These are phyloP conservation scores for Wallemia mellicola DNA, from an alignment of 1,284 basidiomycete species.

Conservation along the genomic window DNA sequence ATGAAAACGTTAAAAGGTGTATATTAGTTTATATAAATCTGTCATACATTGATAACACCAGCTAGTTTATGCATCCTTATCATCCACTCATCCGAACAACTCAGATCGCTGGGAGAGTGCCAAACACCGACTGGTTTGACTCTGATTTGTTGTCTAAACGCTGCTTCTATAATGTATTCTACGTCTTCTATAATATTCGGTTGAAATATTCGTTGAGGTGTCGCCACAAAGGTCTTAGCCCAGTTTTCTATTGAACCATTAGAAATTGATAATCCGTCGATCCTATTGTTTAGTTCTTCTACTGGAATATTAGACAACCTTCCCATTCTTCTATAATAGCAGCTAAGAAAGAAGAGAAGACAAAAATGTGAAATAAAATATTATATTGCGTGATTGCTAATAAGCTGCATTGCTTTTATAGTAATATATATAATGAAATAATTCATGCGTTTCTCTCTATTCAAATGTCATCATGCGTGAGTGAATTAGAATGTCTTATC, in stretches of 20 bases:
- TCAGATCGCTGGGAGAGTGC: conserved; percentile 74
- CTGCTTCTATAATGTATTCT: conserved; percentile 49
- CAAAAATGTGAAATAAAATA: too few species aligned
- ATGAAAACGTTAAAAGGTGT: not conserved
- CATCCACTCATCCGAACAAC: conserved; percentile 58
- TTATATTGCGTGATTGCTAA: too few species aligned
- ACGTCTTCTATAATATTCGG: conserved; percentile 45
- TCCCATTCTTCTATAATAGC: not conserved
- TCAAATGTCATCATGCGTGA: too few species aligned
- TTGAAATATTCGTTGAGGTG: conserved; percentile 29
- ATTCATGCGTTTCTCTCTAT: too few species aligned
- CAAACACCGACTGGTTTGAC: conserved; percentile 66
- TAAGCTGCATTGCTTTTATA: not conserved
- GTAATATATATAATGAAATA: not conserved
- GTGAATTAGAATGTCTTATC: not conserved
- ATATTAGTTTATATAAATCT: not conserved
- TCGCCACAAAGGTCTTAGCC: conserved; percentile 21
- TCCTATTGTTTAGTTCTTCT: not conserved
- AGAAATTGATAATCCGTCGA: not conserved
- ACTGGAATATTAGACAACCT: not conserved
- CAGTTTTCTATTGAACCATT: conserved; percentile 20
- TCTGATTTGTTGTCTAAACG: conserved; percentile 34
- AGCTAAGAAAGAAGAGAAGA: not conserved
- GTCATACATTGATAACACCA: conserved; percentile 37
- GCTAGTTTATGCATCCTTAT: conserved; percentile 40